Base-by-base conservation (phyloP, 1,139 yeast genomes). In the Geotrichum aggregatum region DNA sequence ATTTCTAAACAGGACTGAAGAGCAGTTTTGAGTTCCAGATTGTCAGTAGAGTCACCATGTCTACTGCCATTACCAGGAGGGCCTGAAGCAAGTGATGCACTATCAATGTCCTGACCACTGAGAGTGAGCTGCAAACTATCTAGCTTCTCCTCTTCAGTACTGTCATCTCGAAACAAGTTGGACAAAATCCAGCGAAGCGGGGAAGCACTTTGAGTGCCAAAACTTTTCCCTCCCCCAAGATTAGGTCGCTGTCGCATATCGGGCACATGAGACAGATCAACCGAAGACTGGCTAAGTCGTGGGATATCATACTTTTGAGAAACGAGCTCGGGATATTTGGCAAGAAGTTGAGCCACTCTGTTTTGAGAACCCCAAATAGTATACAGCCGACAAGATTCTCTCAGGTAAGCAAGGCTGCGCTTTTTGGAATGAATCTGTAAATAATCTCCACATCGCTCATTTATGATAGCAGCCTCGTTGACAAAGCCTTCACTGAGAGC, bases 381-480 rank as follows among this genome's bases (percentile, higher is more conserved):
- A 45, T 66, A 69, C 30, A 63, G 53, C 13, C 64, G 59, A 36
- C 64, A 61, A 0, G 72, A 66, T 40, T 66, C 66, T 40, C 58
- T 63, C 34, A 68, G 55, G 49, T 61, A 67, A 4, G 56, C 59
- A 24, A 61, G 50, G 21, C 68, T 47, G 36, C 66, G 55, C 44
- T 58, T 56, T 30, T 66, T 67, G 2, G 71, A 64, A n/a, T 61
- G 63, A 1, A 55, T 60, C n/a, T 64, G 64, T 13, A 78, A 61
- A 79, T 80, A 78, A 14, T 64, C 65, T 1, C 77, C 80, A 64
- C 82, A 77, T 19, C 75, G 65, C 47, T 74, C 74, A 55, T 73
- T 68, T 3, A 71, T 71, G 58, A 74, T 63, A 0, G 77, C 80
- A 3, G 71, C 71, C 50, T 76, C 80, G 36, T 71, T 67, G 60